Conservation (phyloP, 345 rosid genomes). For the Populus euphratica region DNA sequence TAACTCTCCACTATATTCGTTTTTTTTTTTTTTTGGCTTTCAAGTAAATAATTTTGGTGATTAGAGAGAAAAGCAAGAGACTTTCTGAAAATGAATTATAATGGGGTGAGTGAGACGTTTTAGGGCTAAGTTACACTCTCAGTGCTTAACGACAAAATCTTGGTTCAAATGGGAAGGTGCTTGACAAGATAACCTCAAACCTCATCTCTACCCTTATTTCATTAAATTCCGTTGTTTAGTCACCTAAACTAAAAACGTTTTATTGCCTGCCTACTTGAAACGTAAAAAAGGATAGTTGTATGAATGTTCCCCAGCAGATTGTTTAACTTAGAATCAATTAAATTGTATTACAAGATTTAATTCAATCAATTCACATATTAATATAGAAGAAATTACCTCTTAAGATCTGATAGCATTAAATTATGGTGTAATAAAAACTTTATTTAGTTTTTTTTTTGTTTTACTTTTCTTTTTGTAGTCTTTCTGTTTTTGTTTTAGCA, state of each 20-base stretch:
- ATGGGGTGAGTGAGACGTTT: conserved; percentile 21
- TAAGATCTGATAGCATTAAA: no score
- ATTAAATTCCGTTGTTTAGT: neutral
- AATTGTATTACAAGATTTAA: no score
- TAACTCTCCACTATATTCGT: conserved; percentile 13
- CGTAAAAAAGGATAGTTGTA: neutral
- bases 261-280: neutral
- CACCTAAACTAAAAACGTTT: neutral
- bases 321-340: neutral
- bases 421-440: no score
- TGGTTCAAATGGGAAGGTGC: neutral
- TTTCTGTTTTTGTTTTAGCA: no score
- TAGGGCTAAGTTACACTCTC: neutral
- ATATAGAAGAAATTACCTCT: no score
- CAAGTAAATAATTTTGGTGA: conserved; percentile 14
- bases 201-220: neutral
- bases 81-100: conserved; percentile 19
- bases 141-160: neutral
- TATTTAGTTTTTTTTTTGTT: no score
- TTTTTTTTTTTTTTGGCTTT: neutral
- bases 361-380: no score
- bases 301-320: neutral
- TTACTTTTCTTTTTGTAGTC: no score
- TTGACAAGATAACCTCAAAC: neutral
- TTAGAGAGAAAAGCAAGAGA: conserved; percentile 15